Percentiles rank a stretch among this genome's conserved stretches.
phyloP scores from a whole-genome alignment of 345 rosid species.

The Pistacia vera region DNA sequence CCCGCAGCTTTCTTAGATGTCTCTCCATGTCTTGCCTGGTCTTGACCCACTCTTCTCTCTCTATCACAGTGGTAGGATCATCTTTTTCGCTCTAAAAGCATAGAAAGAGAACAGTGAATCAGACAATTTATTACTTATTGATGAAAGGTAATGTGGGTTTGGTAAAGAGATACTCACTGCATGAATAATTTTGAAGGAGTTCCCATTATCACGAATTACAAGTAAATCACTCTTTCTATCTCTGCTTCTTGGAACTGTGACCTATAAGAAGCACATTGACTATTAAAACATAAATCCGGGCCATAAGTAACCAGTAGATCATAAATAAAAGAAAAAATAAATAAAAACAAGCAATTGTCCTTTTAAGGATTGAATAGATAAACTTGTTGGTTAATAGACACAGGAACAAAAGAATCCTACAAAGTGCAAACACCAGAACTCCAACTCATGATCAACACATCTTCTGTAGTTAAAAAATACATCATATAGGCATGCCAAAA shows the following conservation, averaged over 20 bases:
- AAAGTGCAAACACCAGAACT: neutral
- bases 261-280: slow-evolving; percentile 40
- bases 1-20: slow-evolving; percentile 86
- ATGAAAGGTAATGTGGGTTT: neutral
- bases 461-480: no score
- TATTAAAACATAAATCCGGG: neutral
- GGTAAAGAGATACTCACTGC: slow-evolving; percentile 39
- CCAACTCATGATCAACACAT: neutral
- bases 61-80: slow-evolving; percentile 77
- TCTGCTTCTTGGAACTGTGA: slow-evolving; percentile 74
- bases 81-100: slow-evolving; percentile 62
- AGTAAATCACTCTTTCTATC: slow-evolving; percentile 87
- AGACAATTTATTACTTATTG: neutral
- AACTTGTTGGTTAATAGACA: neutral
- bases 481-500: no score
- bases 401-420: neutral
- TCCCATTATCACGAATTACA: slow-evolving; percentile 78
- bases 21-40: slow-evolving; percentile 83
- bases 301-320: neutral
- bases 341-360: neutral
- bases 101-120: neutral
- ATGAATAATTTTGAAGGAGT: slow-evolving; percentile 74
- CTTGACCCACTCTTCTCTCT: slow-evolving; percentile 85
- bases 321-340: neutral
- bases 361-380: neutral